phyloP scores from a whole-genome alignment of 305 asterid genomes.

The Striga hermonthica region DNA sequence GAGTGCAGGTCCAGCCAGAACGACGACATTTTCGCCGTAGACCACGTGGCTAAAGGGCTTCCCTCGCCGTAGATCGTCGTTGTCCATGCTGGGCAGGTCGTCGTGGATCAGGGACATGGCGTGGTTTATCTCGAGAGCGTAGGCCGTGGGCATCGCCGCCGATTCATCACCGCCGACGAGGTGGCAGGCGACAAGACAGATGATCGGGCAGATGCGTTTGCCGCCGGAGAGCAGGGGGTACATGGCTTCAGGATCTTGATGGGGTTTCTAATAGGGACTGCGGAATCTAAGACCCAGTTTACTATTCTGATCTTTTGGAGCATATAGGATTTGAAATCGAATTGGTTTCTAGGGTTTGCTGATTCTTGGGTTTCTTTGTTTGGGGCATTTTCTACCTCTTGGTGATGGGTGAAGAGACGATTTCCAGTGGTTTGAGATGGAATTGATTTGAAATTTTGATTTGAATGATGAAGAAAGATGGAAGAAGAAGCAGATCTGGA shows the following conservation, averaged over 20 bases:
- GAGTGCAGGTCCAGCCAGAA: conserved; percentile 28
- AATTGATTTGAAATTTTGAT: too few species aligned
- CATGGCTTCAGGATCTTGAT: conserved; percentile 29
- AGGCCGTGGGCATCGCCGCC: conserved; percentile 33
- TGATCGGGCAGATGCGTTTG: conserved; percentile 36
- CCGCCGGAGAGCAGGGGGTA: conserved; percentile 38
- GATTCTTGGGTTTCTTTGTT: background rate
- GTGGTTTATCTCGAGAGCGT: conserved; percentile 36
- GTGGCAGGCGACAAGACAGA: conserved; percentile 35
- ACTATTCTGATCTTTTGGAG: conserved; percentile 25
- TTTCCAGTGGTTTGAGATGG: too few species aligned
- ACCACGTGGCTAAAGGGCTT: conserved; percentile 33
- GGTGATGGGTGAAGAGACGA: too few species aligned
- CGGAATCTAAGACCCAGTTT: conserved; percentile 30
- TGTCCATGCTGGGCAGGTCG: conserved; percentile 37
- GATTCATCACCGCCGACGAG: conserved; percentile 34
- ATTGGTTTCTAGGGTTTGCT: conserved; percentile 9
- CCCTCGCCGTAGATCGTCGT: conserved; percentile 33
- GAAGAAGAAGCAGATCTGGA: too few species aligned
- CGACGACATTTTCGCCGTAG: conserved; percentile 25
- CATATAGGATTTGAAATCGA: conserved; percentile 31
- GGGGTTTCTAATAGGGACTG: conserved; percentile 30
- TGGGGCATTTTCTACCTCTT: background rate
- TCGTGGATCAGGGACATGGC: conserved; percentile 35
- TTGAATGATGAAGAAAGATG: too few species aligned